Conservation (phyloP, 495 filamentous ascomycete species). For the Aspergillus heteromorphus region DNA sequence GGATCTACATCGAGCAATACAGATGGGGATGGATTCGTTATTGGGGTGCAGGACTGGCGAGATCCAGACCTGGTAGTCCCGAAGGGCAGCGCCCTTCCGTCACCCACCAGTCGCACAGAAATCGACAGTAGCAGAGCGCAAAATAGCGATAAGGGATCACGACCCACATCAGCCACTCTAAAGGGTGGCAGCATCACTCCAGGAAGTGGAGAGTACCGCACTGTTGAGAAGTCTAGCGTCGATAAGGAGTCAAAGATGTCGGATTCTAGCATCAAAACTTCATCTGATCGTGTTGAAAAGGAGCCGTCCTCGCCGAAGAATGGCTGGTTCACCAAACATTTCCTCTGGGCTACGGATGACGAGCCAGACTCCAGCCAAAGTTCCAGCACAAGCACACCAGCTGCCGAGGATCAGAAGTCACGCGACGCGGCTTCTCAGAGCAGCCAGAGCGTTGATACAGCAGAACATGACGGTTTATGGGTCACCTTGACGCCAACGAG, state of each 20-base stretch:
- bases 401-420: slow-evolving; percentile 9
- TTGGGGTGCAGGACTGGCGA: slow-evolving; percentile 89
- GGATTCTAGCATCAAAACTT: slow-evolving; percentile 5
- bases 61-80: slow-evolving; percentile 68
- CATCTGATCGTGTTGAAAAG: neutral
- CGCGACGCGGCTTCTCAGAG: slow-evolving; percentile 10
- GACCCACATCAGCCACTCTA: slow-evolving; percentile 36
- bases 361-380: slow-evolving; percentile 13
- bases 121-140: slow-evolving; percentile 22
- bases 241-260: slow-evolving; percentile 15
- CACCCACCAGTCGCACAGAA: slow-evolving; percentile 19
- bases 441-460: slow-evolving; percentile 16
- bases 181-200: slow-evolving; percentile 70
- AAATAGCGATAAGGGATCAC: slow-evolving; percentile 22
- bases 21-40: slow-evolving; percentile 70
- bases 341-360: slow-evolving; percentile 24
- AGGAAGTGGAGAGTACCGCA: slow-evolving; percentile 68
- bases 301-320: slow-evolving; percentile 8
- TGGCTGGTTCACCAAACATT: slow-evolving; percentile 37
- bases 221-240: slow-evolving; percentile 27
- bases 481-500: slow-evolving; percentile 88
- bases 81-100: slow-evolving; percentile 26
- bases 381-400: slow-evolving; percentile 4
- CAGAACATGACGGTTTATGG: slow-evolving; percentile 81
- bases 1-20: slow-evolving; percentile 18